Evolutionary conservation across 257 asterid species (phyloP).

Genomic region (Penstemon eatonii): DNA sequence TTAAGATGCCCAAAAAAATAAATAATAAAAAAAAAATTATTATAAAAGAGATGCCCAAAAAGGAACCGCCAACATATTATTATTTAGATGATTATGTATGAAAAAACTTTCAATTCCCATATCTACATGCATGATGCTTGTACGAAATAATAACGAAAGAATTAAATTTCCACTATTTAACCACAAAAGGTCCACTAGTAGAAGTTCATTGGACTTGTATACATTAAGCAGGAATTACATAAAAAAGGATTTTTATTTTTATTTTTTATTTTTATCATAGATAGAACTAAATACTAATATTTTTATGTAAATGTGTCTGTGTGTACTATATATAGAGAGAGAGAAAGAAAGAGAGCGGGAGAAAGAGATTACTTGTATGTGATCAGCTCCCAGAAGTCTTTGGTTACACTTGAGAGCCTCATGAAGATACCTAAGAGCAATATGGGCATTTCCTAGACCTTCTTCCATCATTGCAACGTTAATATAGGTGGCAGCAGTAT

Average conservation of each 20-base stretch:
- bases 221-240: background rate
- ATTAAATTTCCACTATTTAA: too few relatives aligned
- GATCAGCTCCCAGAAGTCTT: constrained; percentile 81
- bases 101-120: too few relatives aligned
- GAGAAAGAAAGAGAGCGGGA: constrained; percentile 18
- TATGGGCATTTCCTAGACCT: constrained; percentile 77
- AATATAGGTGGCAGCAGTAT: constrained; percentile 79
- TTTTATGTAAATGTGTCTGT: background rate
- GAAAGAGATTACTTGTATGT: constrained; percentile 58
- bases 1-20: background rate
- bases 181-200: too few relatives aligned
- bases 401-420: constrained; percentile 87
- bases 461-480: constrained; percentile 93
- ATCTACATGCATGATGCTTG: too few relatives aligned
- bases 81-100: too few relatives aligned
- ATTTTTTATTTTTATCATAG: too few relatives aligned
- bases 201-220: background rate
- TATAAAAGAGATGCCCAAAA: too few relatives aligned
- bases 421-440: constrained; percentile 82
- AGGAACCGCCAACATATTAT: too few relatives aligned
- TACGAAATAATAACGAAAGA: too few relatives aligned
- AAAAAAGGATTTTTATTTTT: too few relatives aligned
- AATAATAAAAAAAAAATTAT: background rate
- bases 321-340: background rate
- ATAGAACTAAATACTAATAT: background rate